Evolutionary conservation across 108 stramenopile species (phyloP).

Genomic region (Bacterosira constricta): DNA sequence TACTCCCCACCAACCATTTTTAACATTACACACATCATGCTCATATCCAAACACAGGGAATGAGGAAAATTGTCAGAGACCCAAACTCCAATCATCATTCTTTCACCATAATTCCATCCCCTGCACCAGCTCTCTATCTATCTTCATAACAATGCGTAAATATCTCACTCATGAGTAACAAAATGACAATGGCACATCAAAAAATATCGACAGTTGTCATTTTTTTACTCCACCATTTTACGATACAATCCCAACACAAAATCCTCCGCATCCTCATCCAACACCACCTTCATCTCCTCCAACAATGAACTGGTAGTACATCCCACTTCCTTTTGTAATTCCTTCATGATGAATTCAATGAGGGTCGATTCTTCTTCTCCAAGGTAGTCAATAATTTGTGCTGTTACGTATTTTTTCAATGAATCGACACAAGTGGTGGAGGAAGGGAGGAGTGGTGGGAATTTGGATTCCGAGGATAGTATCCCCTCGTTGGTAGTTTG

Average conservation of each 20-base stretch:
- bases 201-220: neutral
- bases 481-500: slow-evolving; percentile 44
- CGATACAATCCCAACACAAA: slow-evolving; percentile 68
- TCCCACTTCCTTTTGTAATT: slow-evolving; percentile 52
- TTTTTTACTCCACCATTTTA: slow-evolving; percentile 44
- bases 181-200: no score
- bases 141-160: no score
- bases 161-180: neutral
- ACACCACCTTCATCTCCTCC: slow-evolving; percentile 77
- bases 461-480: slow-evolving; percentile 21
- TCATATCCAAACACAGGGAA: no score
- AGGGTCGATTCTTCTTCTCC: slow-evolving; percentile 78
- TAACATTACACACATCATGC: no score
- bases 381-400: slow-evolving; percentile 70
- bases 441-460: slow-evolving; percentile 48
- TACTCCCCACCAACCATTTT: no score
- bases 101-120: no score
- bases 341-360: slow-evolving; percentile 73
- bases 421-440: slow-evolving; percentile 18
- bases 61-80: no score
- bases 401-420: slow-evolving; percentile 55
- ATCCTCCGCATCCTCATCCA: slow-evolving; percentile 81
- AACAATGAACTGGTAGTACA: slow-evolving; percentile 44
- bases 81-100: no score
- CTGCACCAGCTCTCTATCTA: no score